Evolutionary conservation across 768 basidiomycete species (phyloP).

Genomic region (Trametes punicea): DNA sequence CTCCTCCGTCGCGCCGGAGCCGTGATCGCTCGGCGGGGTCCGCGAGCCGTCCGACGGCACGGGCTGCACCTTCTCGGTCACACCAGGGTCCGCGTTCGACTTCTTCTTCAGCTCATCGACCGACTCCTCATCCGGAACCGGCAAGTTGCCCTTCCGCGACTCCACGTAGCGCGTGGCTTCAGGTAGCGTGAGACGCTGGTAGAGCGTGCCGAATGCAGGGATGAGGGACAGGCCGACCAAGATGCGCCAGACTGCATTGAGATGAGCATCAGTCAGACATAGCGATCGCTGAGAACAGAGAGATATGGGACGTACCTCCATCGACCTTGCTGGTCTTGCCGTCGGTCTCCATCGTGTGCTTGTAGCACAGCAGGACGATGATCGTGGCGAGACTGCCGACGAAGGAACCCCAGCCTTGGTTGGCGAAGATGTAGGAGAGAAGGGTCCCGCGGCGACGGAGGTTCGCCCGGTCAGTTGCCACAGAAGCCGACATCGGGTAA

Average conservation of each 20-base stretch:
- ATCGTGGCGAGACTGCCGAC: constrained; percentile 60
- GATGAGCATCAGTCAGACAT: not conserved
- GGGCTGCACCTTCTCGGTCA: constrained; percentile 30
- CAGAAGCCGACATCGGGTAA: constrained; percentile 72
- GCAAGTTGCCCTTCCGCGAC: constrained; percentile 34
- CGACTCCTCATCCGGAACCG: constrained; percentile 24
- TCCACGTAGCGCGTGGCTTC: constrained; percentile 58
- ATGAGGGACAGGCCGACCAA: constrained; percentile 70
- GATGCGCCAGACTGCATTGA: constrained; percentile 61
- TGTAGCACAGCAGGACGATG: constrained; percentile 62
- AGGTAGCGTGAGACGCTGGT: constrained; percentile 70
- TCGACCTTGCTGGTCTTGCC: constrained; percentile 63
- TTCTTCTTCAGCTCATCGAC: constrained; percentile 33
- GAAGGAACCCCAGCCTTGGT: constrained; percentile 77
- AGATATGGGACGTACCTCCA: constrained; percentile 45
- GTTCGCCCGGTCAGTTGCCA: constrained; percentile 64
- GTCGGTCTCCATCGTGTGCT: constrained; percentile 55
- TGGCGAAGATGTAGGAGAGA: constrained; percentile 73
- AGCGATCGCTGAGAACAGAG: not conserved
- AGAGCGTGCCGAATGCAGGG: constrained; percentile 71
- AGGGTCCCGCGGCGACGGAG: constrained; percentile 67
- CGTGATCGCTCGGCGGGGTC: constrained; percentile 13
- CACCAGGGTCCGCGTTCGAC: constrained; percentile 23
- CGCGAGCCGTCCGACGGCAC: constrained; percentile 16
- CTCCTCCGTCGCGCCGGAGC: not conserved